Percentiles rank a stretch among this genome's conserved stretches.
These are phyloP conservation scores for Alternaria postmessia DNA, from an alignment of 2,329 filamentous ascomycete genomes.

Conservation along the genomic window DNA sequence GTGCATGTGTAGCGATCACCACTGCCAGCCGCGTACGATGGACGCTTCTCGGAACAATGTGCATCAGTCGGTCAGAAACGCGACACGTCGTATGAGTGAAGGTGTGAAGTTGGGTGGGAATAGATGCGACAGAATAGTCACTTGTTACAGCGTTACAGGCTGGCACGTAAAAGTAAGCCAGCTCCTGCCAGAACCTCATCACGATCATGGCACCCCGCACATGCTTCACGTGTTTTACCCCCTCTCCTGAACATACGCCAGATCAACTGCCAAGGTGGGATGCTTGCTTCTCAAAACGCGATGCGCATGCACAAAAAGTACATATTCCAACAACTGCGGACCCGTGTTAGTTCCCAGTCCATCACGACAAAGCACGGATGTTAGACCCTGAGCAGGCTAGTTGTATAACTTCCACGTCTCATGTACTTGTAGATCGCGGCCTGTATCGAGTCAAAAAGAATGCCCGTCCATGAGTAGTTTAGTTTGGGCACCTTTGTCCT, in stretches of 20 bases:
- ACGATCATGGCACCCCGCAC: slow-evolving; percentile 1
- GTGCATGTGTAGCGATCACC: slow-evolving; percentile 13
- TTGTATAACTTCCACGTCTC: slow-evolving; percentile 1
- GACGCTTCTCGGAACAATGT: slow-evolving; percentile 4
- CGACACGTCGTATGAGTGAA: background rate
- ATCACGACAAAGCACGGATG: slow-evolving; percentile 1
- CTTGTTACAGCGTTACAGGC: background rate
- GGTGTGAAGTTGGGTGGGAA: too few relatives aligned
- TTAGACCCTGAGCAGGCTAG: slow-evolving; percentile 2
- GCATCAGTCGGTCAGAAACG: slow-evolving; percentile 2
- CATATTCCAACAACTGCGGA: slow-evolving; percentile 5
- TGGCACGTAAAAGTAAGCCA: slow-evolving; percentile 5
- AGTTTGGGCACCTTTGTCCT: background rate
- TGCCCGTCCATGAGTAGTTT: background rate
- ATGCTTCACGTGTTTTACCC: background rate
- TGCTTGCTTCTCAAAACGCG: slow-evolving; percentile 11
- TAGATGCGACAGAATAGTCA: too few relatives aligned
- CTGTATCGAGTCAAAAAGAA: slow-evolving; percentile 5
- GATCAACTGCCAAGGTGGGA: background rate
- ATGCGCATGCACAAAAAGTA: slow-evolving; percentile 13
- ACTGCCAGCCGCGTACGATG: background rate
- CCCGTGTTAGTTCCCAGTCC: background rate
- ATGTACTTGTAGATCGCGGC: slow-evolving; percentile 1
- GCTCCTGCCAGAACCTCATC: background rate
- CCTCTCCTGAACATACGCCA: background rate